Evolutionary conservation across 2,329 filamentous ascomycete genomes (phyloP).

Genomic region (Cladosporium sp.): DNA sequence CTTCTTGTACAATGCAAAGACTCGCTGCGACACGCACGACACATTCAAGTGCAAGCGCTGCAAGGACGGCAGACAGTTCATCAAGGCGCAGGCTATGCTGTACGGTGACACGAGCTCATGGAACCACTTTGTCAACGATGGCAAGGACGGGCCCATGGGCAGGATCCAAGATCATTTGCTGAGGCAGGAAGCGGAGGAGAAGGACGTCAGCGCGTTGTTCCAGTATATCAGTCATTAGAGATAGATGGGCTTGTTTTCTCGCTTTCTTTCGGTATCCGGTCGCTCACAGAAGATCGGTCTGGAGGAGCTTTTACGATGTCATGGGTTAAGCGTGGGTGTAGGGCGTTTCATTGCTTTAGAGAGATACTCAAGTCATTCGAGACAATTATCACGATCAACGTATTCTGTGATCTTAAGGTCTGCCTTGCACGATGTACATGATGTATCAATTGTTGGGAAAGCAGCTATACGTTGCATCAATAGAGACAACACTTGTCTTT

Average conservation of each 20-base stretch:
- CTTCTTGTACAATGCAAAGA: slow-evolving; percentile 86
- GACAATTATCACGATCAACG: background rate
- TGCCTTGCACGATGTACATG: background rate
- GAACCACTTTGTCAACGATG: slow-evolving; percentile 92
- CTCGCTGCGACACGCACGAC: slow-evolving; percentile 91
- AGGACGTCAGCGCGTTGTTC: slow-evolving; percentile 89
- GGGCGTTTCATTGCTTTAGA: background rate
- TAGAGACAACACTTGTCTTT: background rate
- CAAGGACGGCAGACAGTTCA: slow-evolving; percentile 74
- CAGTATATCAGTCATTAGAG: slow-evolving; percentile 91
- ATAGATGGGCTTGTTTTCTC: background rate
- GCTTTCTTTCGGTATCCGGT: background rate
- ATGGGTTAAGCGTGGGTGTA: background rate
- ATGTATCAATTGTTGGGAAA: background rate
- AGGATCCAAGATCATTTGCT: slow-evolving; percentile 89
- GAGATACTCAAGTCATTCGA: background rate
- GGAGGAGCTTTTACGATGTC: background rate
- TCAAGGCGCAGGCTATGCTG: slow-evolving; percentile 92
- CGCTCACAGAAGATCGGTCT: slow-evolving; percentile 11
- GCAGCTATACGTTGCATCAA: background rate
- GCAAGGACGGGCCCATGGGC: slow-evolving; percentile 62
- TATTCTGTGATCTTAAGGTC: background rate
- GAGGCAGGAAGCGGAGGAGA: slow-evolving; percentile 77
- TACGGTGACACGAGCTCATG: slow-evolving; percentile 99
- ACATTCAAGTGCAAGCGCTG: slow-evolving; percentile 99